Percentiles rank a stretch among this genome's conserved stretches.
Evolutionary conservation across 2,329 filamentous ascomycete species (phyloP).

Genomic region (Venturia aucupariae): DNA sequence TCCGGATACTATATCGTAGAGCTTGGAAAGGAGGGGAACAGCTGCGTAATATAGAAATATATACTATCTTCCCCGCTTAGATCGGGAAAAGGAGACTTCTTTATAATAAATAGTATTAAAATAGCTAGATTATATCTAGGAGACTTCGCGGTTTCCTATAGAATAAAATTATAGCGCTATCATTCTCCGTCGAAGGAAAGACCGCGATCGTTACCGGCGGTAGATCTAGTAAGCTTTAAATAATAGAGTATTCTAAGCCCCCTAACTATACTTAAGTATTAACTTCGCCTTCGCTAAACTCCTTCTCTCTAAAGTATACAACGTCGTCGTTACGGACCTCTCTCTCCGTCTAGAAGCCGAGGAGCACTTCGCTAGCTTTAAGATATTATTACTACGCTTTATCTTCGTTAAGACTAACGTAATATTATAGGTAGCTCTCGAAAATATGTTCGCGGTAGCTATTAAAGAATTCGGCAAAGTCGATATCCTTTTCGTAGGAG

Average conservation of each 20-base stretch:
- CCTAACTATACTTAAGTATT: conserved; percentile 31
- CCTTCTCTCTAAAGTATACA: conserved; percentile 36
- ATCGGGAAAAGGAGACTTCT: neutral
- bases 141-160: neutral
- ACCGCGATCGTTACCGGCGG: conserved; percentile 27
- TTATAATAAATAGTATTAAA: neutral
- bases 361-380: conserved; percentile 27
- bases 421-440: conserved; percentile 27
- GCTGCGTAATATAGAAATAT: neutral
- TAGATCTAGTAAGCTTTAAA: conserved; percentile 20
- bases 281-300: conserved; percentile 38
- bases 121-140: too few relatives aligned
- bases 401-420: conserved; percentile 38
- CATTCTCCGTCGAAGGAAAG: conserved; percentile 14
- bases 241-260: neutral
- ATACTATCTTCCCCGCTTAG: neutral
- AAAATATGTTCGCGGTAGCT: conserved; percentile 26
- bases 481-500: conserved; percentile 42
- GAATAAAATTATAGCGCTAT: neutral
- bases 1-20: neutral
- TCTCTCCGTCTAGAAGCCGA: conserved; percentile 38
- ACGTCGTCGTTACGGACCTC: conserved; percentile 41
- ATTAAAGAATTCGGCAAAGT: conserved; percentile 26
- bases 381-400: conserved; percentile 25
- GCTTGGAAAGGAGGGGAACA: neutral